Percentiles rank a stretch among this genome's conserved stretches.
phyloP scores from a whole-genome alignment of 23 red algal species.

The Gracilaria gracilis region DNA sequence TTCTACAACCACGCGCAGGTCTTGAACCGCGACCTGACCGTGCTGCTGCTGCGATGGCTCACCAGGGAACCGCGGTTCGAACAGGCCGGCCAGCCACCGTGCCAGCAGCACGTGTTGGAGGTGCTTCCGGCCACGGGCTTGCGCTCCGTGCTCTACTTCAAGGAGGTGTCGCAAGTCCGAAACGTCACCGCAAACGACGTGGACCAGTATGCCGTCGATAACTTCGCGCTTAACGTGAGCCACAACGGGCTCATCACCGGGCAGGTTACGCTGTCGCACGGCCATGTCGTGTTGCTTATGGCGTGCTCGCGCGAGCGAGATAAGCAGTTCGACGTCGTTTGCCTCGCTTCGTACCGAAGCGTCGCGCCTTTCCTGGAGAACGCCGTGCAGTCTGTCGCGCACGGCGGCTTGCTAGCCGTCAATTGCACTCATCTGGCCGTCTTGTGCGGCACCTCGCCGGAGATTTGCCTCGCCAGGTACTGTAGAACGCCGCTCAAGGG shows the following conservation, averaged over 20 bases:
- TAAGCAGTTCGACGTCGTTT: constrained; percentile 78
- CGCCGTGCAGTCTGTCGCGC: constrained; percentile 74
- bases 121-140: constrained; percentile 90
- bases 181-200: constrained; percentile 88
- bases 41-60: constrained; percentile 81
- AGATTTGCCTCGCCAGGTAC: no score
- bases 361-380: constrained; percentile 83
- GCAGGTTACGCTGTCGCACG: no score
- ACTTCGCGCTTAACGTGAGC: no score
- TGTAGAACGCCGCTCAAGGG: no score
- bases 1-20: constrained; percentile 96
- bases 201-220: constrained; percentile 72
- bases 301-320: constrained; percentile 7
- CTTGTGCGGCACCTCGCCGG: constrained; percentile 87
- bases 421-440: constrained; percentile 92
- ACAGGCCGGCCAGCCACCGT: constrained; percentile 3
- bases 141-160: constrained; percentile 87
- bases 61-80: neutral
- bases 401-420: constrained; percentile 91
- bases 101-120: constrained; percentile 68
- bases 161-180: constrained; percentile 70
- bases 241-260: no score
- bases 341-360: constrained; percentile 91
- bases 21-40: constrained; percentile 94
- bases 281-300: constrained; percentile 80